Evolutionary conservation across 2,329 filamentous ascomycete genomes (phyloP).

Genomic region (Trichoderma gracile): DNA sequence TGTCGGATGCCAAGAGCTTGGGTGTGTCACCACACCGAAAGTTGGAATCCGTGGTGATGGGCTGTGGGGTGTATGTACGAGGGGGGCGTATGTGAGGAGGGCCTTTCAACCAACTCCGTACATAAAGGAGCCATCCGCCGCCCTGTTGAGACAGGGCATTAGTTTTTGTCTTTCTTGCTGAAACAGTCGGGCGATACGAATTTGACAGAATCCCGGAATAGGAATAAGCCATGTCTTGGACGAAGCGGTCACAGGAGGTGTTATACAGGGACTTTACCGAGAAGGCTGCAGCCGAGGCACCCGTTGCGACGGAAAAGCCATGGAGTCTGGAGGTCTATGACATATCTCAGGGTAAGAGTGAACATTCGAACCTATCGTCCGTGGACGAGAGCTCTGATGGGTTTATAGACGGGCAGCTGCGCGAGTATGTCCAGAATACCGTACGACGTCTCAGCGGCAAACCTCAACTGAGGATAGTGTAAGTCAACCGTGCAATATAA

Average conservation of each 20-base stretch:
- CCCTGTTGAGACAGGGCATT: too few species aligned
- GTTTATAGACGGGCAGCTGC: conserved; percentile 27
- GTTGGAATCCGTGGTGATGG: not conserved
- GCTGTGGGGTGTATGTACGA: too few species aligned
- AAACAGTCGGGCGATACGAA: not conserved
- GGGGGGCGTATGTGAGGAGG: too few species aligned
- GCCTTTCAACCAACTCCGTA: too few species aligned
- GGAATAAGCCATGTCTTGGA: conserved; percentile 34
- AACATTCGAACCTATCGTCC: too few species aligned
- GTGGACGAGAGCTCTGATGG: not conserved
- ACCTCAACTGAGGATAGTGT: conserved; percentile 36
- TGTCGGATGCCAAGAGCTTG: conserved; percentile 17
- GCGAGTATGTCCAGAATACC: conserved; percentile 32
- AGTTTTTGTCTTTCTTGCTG: not conserved
- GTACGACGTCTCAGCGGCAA: conserved; percentile 30
- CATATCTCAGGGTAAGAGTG: conserved; percentile 30
- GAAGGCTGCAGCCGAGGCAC: conserved; percentile 30
- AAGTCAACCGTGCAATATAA: conserved; percentile 23
- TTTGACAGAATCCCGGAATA: not conserved
- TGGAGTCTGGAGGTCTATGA: conserved; percentile 36
- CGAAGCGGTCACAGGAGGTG: conserved; percentile 28
- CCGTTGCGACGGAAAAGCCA: conserved; percentile 30
- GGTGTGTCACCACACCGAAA: conserved; percentile 20
- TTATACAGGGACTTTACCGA: conserved; percentile 33
- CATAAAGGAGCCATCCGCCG: too few species aligned